These are phyloP conservation scores for Yamadazyma paraphyllophila DNA, from an alignment of 805 yeast genomes.

Conservation along the genomic window DNA sequence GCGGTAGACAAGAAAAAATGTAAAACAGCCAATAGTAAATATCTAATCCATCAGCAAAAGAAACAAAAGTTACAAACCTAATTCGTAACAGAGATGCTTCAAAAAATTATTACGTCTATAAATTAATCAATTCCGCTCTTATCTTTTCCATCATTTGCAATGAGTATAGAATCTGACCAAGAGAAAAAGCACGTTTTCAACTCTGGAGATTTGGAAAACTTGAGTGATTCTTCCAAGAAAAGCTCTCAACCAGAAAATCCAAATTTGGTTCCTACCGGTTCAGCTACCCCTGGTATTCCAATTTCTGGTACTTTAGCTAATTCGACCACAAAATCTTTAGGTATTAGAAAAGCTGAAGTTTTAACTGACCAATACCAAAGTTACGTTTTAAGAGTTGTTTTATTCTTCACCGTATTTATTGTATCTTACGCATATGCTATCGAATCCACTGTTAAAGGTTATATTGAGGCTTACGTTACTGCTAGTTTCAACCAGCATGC, in stretches of 20 bases:
- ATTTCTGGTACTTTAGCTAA: slow-evolving; percentile 11
- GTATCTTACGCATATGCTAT: slow-evolving; percentile 53
- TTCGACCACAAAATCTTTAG: slow-evolving; percentile 35
- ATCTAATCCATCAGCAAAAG: background rate
- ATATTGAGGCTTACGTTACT: slow-evolving; percentile 51
- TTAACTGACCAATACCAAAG: slow-evolving; percentile 45
- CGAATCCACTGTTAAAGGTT: slow-evolving; percentile 13
- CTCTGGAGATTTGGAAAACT: slow-evolving; percentile 2
- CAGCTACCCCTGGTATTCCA: slow-evolving; percentile 5
- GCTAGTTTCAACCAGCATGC: slow-evolving; percentile 54
- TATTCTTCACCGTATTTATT: slow-evolving; percentile 50
- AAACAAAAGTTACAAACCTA: background rate
- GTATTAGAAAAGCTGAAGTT: slow-evolving; percentile 57
- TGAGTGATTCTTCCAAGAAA: background rate
- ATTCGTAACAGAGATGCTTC: background rate
- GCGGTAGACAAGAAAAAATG: no score
- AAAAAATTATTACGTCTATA: background rate
- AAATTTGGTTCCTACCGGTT: background rate
- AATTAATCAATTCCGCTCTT: background rate
- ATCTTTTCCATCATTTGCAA: slow-evolving; percentile 1
- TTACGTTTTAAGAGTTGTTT: slow-evolving; percentile 32
- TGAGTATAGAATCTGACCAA: background rate
- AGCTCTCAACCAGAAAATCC: background rate
- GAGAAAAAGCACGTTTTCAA: slow-evolving; percentile 5
- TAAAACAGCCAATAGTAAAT: background rate